These are phyloP conservation scores for Actinomortierella ambigua DNA, from an alignment of 371 early-diverging fungal species.

Conservation along the genomic window DNA sequence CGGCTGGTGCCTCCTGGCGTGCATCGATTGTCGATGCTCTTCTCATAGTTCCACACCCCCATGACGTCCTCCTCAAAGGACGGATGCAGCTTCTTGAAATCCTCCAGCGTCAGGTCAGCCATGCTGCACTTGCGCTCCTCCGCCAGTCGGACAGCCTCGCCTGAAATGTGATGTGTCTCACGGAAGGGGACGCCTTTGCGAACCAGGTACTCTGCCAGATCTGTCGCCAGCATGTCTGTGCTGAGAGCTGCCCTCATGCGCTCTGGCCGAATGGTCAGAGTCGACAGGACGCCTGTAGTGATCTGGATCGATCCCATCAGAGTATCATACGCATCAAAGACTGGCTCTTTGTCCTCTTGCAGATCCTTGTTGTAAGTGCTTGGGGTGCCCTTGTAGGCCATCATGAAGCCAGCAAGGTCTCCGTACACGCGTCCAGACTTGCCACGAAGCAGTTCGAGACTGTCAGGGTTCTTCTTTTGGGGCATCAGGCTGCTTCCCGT, in stretches of 20 bases:
- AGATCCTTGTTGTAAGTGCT: conserved; percentile 98
- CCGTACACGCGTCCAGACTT: conserved; percentile 97
- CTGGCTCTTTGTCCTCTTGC: conserved; percentile 98
- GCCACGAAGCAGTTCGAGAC: conserved; percentile 94
- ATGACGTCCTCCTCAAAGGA: conserved; percentile 82
- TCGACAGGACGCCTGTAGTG: conserved; percentile 86
- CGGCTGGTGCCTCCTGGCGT: conserved; percentile 91
- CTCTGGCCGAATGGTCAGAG: conserved; percentile 80
- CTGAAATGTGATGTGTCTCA: conserved; percentile 97
- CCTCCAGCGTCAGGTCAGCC: conserved; percentile 70
- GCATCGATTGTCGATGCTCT: conserved; percentile 85
- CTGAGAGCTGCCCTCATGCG: conserved; percentile 80
- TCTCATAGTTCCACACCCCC: conserved; percentile 86
- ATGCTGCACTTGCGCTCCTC: conserved; percentile 81
- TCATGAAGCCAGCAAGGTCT: conserved; percentile 93
- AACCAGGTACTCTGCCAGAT: conserved; percentile 97
- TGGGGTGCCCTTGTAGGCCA: conserved; percentile 96
- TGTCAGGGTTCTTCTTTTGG: conserved; percentile 98
- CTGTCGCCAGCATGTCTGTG: conserved; percentile 96
- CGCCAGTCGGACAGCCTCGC: conserved; percentile 91
- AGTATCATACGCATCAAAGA: conserved; percentile 94
- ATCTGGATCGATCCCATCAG: conserved; percentile 89
- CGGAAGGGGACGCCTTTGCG: conserved; percentile 96
- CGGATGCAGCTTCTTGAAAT: conserved; percentile 83
- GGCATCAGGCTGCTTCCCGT: conserved; percentile 99